Evolutionary conservation across 2,329 filamentous ascomycete genomes (phyloP).

Genomic region (Tolypocladium capitatum): DNA sequence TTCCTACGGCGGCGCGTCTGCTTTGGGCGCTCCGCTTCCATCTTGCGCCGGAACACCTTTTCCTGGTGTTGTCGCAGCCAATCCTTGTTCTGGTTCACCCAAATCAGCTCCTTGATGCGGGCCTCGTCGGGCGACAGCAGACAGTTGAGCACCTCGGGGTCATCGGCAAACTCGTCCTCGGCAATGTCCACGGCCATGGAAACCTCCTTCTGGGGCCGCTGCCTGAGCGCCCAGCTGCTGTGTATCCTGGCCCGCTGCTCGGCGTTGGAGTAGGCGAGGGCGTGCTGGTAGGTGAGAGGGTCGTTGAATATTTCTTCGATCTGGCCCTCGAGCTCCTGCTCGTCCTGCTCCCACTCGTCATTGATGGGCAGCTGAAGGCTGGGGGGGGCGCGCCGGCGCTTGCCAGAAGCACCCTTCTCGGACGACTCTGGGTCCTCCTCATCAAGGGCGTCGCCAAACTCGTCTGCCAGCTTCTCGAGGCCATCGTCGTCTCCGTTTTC

Average conservation of each 20-base stretch:
- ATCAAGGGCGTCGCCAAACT: constrained; percentile 29
- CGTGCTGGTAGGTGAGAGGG: constrained; percentile 41
- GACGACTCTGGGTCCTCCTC: constrained; percentile 12
- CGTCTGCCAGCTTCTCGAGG: constrained; percentile 27
- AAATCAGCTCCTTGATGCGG: constrained; percentile 76
- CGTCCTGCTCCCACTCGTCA: constrained; percentile 49
- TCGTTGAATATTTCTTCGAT: constrained; percentile 59
- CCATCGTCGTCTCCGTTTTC: constrained; percentile 13
- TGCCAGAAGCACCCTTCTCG: constrained; percentile 6
- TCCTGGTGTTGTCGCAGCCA: constrained; percentile 80
- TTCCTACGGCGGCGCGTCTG: constrained; percentile 42
- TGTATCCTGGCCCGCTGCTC: constrained; percentile 41
- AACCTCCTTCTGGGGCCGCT: constrained; percentile 32
- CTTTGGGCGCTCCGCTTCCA: constrained; percentile 43
- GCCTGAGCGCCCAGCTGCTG: constrained; percentile 36
- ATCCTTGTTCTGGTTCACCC: constrained; percentile 90
- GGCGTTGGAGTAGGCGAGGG: constrained; percentile 43
- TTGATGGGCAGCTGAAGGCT: constrained; percentile 40
- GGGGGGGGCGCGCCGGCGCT: constrained; percentile 9
- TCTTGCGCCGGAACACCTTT: constrained; percentile 64
- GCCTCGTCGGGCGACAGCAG: constrained; percentile 61
- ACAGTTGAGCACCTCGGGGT: constrained; percentile 76
- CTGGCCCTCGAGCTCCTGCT: constrained; percentile 53
- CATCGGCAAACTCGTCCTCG: constrained; percentile 76
- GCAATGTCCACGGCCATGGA: constrained; percentile 54